phyloP scores from a whole-genome alignment of 1,284 basidiomycete species.

The Mycena citricolor region DNA sequence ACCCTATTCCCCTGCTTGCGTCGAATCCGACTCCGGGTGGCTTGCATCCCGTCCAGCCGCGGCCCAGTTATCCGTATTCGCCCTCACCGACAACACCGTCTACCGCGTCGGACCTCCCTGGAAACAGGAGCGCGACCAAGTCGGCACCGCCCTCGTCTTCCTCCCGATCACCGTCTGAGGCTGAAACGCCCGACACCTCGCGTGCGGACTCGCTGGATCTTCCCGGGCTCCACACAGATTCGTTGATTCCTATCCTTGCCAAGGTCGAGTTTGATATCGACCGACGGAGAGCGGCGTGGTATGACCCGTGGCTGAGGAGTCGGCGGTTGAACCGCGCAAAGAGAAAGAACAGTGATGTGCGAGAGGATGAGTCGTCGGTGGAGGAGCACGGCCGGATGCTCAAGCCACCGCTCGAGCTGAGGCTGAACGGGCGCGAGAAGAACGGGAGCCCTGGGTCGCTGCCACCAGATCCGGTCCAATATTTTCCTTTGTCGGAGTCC shows the following conservation, averaged over 20 bases:
- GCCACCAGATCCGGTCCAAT: slow-evolving; percentile 2
- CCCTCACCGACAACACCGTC: slow-evolving; percentile 58
- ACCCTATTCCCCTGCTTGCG: slow-evolving; percentile 50
- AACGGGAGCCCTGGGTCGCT: slow-evolving; percentile 10
- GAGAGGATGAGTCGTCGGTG: slow-evolving; percentile 3
- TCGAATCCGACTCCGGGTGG: no score
- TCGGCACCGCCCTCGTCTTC: slow-evolving; percentile 44
- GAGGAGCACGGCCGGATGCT: slow-evolving; percentile 1
- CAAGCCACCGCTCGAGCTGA: slow-evolving; percentile 14
- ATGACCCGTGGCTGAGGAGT: slow-evolving; percentile 72
- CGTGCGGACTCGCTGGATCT: slow-evolving; percentile 54
- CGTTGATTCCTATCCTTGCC: slow-evolving; percentile 77
- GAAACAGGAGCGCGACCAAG: slow-evolving; percentile 48
- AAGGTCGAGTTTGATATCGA: slow-evolving; percentile 90
- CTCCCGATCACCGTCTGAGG: slow-evolving; percentile 39
- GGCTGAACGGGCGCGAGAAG: background rate
- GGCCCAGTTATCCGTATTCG: slow-evolving; percentile 38
- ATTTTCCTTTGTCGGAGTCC: slow-evolving; percentile 18
- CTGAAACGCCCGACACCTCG: slow-evolving; percentile 60
- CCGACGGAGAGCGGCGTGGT: slow-evolving; percentile 73
- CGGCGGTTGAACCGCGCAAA: slow-evolving; percentile 57
- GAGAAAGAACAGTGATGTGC: slow-evolving; percentile 32
- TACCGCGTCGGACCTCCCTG: slow-evolving; percentile 40
- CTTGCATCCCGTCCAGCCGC: slow-evolving; percentile 33
- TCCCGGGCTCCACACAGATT: slow-evolving; percentile 61